These are phyloP conservation scores for Acer campestre DNA, from an alignment of 345 rosid genomes.

Conservation along the genomic window DNA sequence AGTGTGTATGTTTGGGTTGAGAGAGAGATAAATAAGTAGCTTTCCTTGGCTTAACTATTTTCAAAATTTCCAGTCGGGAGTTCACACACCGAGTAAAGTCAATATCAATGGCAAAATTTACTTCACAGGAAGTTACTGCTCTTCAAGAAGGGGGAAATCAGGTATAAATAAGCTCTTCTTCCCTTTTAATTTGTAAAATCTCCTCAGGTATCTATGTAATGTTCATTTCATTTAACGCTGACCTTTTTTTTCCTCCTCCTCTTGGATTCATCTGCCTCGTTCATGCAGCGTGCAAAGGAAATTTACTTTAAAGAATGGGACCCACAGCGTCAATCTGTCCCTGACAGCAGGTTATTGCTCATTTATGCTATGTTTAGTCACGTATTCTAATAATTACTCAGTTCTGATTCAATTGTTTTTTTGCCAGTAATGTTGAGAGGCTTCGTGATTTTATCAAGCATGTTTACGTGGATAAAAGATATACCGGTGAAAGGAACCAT, in stretches of 20 bases:
- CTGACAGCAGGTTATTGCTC: slow-evolving; percentile 72
- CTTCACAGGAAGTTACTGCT: slow-evolving; percentile 79
- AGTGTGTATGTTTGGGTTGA: background rate
- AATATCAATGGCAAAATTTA: slow-evolving; percentile 90
- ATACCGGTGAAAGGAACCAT: slow-evolving; percentile 63
- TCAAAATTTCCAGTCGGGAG: slow-evolving; percentile 66
- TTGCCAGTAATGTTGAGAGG: slow-evolving; percentile 73
- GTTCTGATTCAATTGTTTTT: slow-evolving; percentile 31
- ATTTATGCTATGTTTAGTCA: slow-evolving; percentile 7
- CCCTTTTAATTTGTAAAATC: background rate
- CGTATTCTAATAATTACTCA: slow-evolving; percentile 7
- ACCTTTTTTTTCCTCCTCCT: slow-evolving; percentile 4
- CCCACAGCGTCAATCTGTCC: slow-evolving; percentile 66
- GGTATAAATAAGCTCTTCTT: slow-evolving; percentile 41
- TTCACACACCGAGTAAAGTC: slow-evolving; percentile 97
- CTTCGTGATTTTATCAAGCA: slow-evolving; percentile 90
- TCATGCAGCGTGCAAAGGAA: slow-evolving; percentile 77
- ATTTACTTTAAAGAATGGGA: slow-evolving; percentile 90
- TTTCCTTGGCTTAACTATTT: slow-evolving; percentile 18
- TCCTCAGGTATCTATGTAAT: slow-evolving; percentile 1
- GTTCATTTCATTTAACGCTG: slow-evolving; percentile 10
- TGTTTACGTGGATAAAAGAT: slow-evolving; percentile 86
- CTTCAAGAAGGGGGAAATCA: slow-evolving; percentile 97
- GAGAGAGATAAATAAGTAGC: slow-evolving; percentile 10
- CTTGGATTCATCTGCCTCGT: slow-evolving; percentile 9